These are phyloP conservation scores for Penicillium sp. DNA, from an alignment of 2,329 filamentous ascomycete species.

Conservation along the genomic window DNA sequence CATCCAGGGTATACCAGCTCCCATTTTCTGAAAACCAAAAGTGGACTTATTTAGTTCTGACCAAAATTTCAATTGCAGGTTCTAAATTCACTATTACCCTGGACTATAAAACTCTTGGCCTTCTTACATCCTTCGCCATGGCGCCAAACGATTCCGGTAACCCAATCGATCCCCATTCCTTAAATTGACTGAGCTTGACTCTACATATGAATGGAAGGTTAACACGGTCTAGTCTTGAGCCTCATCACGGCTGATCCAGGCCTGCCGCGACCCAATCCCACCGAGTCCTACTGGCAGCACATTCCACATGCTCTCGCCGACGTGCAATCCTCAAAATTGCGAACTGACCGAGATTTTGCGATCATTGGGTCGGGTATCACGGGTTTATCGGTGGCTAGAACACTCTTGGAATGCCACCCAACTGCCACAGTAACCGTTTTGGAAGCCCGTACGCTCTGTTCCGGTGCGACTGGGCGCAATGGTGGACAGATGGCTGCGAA, in stretches of 20 bases:
- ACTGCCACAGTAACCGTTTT: conserved; percentile 31
- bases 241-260: conserved; percentile 32
- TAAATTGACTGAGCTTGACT: neutral
- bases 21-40: neutral
- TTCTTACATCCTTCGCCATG: neutral
- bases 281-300: conserved; percentile 38
- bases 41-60: too few species aligned
- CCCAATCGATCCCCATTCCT: neutral
- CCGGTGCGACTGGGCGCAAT: conserved; percentile 40
- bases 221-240: conserved; percentile 9
- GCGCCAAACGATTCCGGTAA: neutral
- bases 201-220: neutral
- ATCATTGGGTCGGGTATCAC: conserved; percentile 41
- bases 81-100: neutral
- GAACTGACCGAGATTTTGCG: conserved; percentile 26
- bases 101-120: neutral
- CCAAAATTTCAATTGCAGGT: neutral
- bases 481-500: conserved; percentile 34
- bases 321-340: conserved; percentile 27
- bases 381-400: conserved; percentile 32
- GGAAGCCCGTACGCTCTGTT: conserved; percentile 36
- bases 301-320: conserved; percentile 31
- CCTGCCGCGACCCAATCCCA: conserved; percentile 37
- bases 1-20: neutral
- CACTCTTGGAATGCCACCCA: conserved; percentile 28